Evolutionary conservation across 768 basidiomycete genomes (phyloP).

Genomic region (Cystobasidium ongulense): DNA sequence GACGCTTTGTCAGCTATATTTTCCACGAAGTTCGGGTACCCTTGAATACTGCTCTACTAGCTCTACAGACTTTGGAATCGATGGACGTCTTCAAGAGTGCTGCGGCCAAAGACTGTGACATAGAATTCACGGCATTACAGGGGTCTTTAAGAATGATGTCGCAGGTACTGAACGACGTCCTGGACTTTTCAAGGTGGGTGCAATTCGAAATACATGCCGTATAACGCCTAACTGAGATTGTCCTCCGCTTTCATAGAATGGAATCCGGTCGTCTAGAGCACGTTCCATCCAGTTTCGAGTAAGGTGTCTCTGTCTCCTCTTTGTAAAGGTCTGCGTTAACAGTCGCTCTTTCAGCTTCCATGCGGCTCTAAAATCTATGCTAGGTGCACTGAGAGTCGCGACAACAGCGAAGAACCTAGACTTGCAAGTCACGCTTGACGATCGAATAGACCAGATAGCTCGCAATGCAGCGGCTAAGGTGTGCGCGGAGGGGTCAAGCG

Average conservation of each 20-base stretch:
- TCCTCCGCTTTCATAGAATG: neutral
- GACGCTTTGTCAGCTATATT: constrained; percentile 56
- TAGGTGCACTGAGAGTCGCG: constrained; percentile 44
- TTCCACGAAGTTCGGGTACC: constrained; percentile 49
- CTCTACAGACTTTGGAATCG: constrained; percentile 86
- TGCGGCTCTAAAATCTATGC: constrained; percentile 47
- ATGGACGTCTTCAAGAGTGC: constrained; percentile 58
- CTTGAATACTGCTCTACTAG: constrained; percentile 49
- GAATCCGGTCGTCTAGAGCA: neutral
- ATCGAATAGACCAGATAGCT: constrained; percentile 41
- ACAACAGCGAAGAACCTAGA: constrained; percentile 38
- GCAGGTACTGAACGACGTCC: constrained; percentile 50
- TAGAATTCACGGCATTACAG: constrained; percentile 77
- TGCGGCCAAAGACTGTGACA: constrained; percentile 24
- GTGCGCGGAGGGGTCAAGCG: neutral
- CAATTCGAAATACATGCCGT: neutral
- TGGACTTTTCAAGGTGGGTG: constrained; percentile 45
- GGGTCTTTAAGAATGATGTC: constrained; percentile 82
- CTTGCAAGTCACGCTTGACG: constrained; percentile 42
- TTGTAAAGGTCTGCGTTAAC: neutral
- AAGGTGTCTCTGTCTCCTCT: neutral
- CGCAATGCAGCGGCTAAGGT: neutral
- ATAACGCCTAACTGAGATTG: neutral
- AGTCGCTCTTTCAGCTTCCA: constrained; percentile 49
- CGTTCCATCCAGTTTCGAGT: neutral